Evolutionary conservation across 331 rosid genomes (phyloP).

Genomic region (Malus hybrid): DNA sequence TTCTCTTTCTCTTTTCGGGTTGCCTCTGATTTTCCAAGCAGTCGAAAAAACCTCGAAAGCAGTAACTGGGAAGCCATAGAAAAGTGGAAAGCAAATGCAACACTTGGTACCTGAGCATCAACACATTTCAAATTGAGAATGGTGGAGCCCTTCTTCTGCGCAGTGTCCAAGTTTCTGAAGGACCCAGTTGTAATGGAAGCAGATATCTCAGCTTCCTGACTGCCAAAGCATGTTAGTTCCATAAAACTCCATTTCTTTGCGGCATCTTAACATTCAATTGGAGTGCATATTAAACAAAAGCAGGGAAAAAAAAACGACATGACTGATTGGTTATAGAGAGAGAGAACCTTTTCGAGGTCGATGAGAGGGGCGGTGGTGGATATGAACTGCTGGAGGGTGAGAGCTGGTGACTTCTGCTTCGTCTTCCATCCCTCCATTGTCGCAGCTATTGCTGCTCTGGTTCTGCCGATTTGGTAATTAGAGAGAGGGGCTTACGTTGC

Average conservation of each 20-base stretch:
- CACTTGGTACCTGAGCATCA: constrained; percentile 65
- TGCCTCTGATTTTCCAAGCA: not conserved
- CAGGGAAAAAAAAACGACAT: not conserved
- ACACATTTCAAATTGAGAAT: constrained; percentile 88
- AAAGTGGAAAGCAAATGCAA: constrained; percentile 6
- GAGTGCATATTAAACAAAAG: not conserved
- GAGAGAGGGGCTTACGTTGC: not conserved
- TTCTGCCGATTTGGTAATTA: not conserved
- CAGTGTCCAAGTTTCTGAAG: constrained; percentile 67
- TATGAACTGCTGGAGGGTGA: constrained; percentile 69
- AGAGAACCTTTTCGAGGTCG: constrained; percentile 75
- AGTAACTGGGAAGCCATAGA: not conserved
- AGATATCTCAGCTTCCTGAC: constrained; percentile 88
- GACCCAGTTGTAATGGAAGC: constrained; percentile 76
- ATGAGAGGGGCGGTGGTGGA: constrained; percentile 75
- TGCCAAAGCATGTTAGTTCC: not conserved
- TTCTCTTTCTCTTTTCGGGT: not conserved
- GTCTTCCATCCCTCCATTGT: constrained; percentile 50
- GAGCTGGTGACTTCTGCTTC: constrained; percentile 44
- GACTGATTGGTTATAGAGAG: not conserved
- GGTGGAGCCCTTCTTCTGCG: constrained; percentile 83
- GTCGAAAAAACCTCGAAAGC: not conserved
- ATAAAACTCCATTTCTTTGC: not conserved
- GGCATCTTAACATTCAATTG: not conserved
- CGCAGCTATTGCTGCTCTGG: not conserved